Evolutionary conservation across 2,329 filamentous ascomycete species (phyloP).

Genomic region (Paecilomyces sp.): DNA sequence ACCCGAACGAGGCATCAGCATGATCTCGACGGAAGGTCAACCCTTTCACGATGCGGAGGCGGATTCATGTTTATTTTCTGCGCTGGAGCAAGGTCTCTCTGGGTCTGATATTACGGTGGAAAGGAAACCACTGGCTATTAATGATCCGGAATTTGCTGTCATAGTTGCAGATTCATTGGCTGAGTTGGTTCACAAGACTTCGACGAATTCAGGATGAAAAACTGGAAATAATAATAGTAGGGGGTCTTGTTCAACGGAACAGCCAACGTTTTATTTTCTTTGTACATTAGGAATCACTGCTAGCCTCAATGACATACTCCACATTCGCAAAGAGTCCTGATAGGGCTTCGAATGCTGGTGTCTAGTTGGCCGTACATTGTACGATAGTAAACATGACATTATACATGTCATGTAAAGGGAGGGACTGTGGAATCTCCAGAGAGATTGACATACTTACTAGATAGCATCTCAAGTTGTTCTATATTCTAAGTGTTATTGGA

Average conservation of each 20-base stretch:
- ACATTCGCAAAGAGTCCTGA: neutral
- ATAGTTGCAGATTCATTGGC: slow-evolving; percentile 15
- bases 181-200: slow-evolving; percentile 9
- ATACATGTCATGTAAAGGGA: too few relatives aligned
- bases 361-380: too few relatives aligned
- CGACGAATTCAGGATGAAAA: neutral
- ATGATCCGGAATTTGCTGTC: slow-evolving; percentile 22
- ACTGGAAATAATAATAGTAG: neutral
- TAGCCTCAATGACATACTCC: neutral
- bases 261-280: neutral
- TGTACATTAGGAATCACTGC: neutral
- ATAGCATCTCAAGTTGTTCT: too few relatives aligned
- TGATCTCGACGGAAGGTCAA: slow-evolving; percentile 48
- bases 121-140: slow-evolving; percentile 35
- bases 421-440: too few relatives aligned
- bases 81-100: slow-evolving; percentile 43
- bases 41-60: slow-evolving; percentile 48
- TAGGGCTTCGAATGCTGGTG: too few relatives aligned
- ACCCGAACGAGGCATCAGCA: slow-evolving; percentile 55
- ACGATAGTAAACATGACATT: too few relatives aligned
- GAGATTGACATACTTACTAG: too few relatives aligned
- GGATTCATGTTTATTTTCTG: slow-evolving; percentile 41
- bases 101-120: slow-evolving; percentile 44
- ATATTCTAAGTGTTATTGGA: too few relatives aligned
- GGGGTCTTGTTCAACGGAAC: neutral